phyloP scores from a whole-genome alignment of 2,329 filamentous ascomycete species.

The Stachybotrys echinatus region DNA sequence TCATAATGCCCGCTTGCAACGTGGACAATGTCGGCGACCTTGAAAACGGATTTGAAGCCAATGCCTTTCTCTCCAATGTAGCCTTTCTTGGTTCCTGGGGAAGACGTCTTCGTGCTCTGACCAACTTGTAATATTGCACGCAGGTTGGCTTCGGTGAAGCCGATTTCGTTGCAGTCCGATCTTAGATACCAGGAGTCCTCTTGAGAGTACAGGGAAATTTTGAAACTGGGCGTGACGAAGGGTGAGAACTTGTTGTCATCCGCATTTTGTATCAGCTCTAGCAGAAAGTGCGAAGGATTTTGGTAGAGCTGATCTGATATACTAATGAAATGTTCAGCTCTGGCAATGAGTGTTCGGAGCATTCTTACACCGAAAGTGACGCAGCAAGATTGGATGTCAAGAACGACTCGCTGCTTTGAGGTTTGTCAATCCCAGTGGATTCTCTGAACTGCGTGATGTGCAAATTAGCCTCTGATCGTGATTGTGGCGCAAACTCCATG shows the following conservation, averaged over 20 bases:
- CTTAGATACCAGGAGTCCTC: constrained; percentile 9
- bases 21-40: constrained; percentile 20
- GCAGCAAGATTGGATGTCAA: too few relatives aligned
- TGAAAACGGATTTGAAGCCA: constrained; percentile 29
- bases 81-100: constrained; percentile 6
- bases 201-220: constrained; percentile 3
- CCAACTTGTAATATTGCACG: constrained; percentile 25
- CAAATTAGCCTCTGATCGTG: too few relatives aligned
- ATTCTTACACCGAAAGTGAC: too few relatives aligned
- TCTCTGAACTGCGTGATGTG: too few relatives aligned
- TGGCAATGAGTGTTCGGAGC: too few relatives aligned
- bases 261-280: constrained; percentile 35
- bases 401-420: too few relatives aligned
- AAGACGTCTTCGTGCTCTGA: constrained; percentile 24
- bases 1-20: constrained; percentile 20
- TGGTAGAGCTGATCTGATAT: constrained; percentile 24
- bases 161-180: constrained; percentile 28
- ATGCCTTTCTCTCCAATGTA: constrained; percentile 29
- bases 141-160: constrained; percentile 22
- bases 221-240: neutral
- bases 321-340: too few relatives aligned
- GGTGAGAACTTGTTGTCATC: constrained; percentile 30
- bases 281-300: constrained; percentile 27
- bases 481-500: too few relatives aligned
- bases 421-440: too few relatives aligned